A percentile compares a stretch with the other conserved stretches of the same genome.
phyloP scores from a whole-genome alignment of 2,329 filamentous ascomycete genomes.

The Neoascochyta sp. region DNA sequence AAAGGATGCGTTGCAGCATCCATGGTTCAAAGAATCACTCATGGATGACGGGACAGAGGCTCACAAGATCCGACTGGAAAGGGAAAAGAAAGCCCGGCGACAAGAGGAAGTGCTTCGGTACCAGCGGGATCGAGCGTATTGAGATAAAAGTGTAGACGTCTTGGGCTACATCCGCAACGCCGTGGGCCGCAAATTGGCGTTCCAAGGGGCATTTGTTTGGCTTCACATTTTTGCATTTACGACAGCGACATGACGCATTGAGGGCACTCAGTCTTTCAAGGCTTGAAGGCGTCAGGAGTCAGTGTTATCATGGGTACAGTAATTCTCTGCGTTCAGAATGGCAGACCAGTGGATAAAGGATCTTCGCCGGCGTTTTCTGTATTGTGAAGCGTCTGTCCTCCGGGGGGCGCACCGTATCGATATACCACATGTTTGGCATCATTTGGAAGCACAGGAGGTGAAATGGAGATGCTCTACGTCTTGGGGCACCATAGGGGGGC shows the following conservation, averaged over 20 bases:
- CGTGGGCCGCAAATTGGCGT: slow-evolving; percentile 1
- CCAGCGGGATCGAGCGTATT: slow-evolving; percentile 19
- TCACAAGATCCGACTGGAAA: slow-evolving; percentile 52
- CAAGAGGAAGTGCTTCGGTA: slow-evolving; percentile 32
- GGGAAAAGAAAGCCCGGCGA: slow-evolving; percentile 36
- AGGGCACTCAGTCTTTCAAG: slow-evolving; percentile 19
- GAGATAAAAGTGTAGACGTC: slow-evolving; percentile 11
- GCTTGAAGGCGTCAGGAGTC: slow-evolving; percentile 29
- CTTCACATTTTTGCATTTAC: slow-evolving; percentile 40
- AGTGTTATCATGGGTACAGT: slow-evolving; percentile 29
- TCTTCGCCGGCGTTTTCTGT: slow-evolving; percentile 7
- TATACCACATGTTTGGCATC: no score
- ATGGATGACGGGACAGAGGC: slow-evolving; percentile 66
- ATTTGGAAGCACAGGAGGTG: no score
- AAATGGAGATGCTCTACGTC: no score
- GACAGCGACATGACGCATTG: slow-evolving; percentile 38
- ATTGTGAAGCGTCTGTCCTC: no score
- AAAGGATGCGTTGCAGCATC: slow-evolving; percentile 61
- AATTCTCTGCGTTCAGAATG: slow-evolving; percentile 12
- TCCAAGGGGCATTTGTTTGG: slow-evolving; percentile 11
- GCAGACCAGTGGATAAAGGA: slow-evolving; percentile 12
- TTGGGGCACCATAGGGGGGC: no score
- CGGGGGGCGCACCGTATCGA: slow-evolving; percentile 2
- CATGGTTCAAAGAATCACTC: slow-evolving; percentile 62
- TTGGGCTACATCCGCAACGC: slow-evolving; percentile 11